These are phyloP conservation scores for Saccharum spontaneum DNA, from an alignment of 176 grass and related monocot species.

Conservation along the genomic window DNA sequence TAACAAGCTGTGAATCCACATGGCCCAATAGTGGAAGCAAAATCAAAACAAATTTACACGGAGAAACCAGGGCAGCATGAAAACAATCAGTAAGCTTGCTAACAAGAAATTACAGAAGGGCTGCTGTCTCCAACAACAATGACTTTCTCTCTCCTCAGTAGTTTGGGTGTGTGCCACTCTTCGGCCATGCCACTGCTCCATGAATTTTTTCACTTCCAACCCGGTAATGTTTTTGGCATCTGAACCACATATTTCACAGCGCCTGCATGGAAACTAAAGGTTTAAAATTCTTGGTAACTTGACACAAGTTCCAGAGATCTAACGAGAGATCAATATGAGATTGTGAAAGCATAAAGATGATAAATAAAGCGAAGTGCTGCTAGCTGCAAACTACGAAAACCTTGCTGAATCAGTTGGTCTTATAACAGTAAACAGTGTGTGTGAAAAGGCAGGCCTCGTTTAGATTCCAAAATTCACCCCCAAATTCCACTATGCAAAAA, in stretches of 20 bases:
- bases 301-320: background rate
- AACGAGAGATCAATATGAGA: background rate
- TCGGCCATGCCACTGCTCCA: constrained; percentile 66
- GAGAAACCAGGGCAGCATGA: constrained; percentile 85
- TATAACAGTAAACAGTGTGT: background rate
- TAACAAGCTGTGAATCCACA: background rate
- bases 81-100: constrained; percentile 58
- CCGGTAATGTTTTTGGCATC: constrained; percentile 67
- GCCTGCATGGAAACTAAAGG: constrained; percentile 35
- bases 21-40: background rate
- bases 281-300: constrained; percentile 15
- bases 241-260: constrained; percentile 71
- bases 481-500: too few relatives aligned
- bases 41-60: constrained; percentile 64
- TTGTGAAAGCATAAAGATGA: background rate
- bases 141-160: constrained; percentile 19
- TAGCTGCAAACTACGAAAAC: background rate
- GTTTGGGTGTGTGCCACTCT: constrained; percentile 14
- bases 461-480: too few relatives aligned
- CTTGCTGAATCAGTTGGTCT: background rate
- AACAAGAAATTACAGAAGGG: constrained; percentile 65
- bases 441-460: too few relatives aligned
- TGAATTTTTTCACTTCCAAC: constrained; percentile 54
- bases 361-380: background rate
- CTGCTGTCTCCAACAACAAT: constrained; percentile 57